phyloP scores from a whole-genome alignment of 768 basidiomycete genomes.

The Symmetrospora coprosmae region DNA sequence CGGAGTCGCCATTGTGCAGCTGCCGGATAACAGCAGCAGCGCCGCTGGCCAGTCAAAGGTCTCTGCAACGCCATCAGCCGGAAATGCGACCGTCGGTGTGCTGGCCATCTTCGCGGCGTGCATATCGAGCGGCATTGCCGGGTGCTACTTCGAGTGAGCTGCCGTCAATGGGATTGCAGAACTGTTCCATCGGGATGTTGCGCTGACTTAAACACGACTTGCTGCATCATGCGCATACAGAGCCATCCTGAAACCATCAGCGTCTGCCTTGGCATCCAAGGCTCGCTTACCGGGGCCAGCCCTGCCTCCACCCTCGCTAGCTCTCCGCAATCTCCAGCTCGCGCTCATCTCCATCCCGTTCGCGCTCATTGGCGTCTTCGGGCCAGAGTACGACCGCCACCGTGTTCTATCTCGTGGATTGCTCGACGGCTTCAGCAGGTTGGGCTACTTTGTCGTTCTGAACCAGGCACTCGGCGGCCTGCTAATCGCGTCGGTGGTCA shows the following conservation, averaged over 20 bases:
- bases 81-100: slow-evolving; percentile 60
- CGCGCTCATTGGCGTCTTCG: slow-evolving; percentile 23
- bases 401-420: background rate
- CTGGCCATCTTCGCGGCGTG: slow-evolving; percentile 76
- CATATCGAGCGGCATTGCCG: slow-evolving; percentile 83
- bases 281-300: background rate
- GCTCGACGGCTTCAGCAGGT: slow-evolving; percentile 19
- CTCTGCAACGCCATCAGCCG: slow-evolving; percentile 31
- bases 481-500: slow-evolving; percentile 32
- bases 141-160: slow-evolving; percentile 94
- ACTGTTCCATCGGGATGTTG: background rate
- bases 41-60: slow-evolving; percentile 33
- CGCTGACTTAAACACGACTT: background rate
- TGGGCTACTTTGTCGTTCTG: slow-evolving; percentile 29
- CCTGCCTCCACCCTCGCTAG: slow-evolving; percentile 4
- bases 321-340: slow-evolving; percentile 31
- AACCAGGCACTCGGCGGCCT: slow-evolving; percentile 32
- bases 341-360: slow-evolving; percentile 29
- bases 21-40: slow-evolving; percentile 43
- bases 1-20: slow-evolving; percentile 49
- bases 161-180: background rate
- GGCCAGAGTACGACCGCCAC: background rate
- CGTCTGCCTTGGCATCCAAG: background rate
- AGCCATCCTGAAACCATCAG: slow-evolving; percentile 1
- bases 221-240: background rate